Conservation (phyloP, 768 basidiomycete genomes). For the Inosperma sp. region DNA sequence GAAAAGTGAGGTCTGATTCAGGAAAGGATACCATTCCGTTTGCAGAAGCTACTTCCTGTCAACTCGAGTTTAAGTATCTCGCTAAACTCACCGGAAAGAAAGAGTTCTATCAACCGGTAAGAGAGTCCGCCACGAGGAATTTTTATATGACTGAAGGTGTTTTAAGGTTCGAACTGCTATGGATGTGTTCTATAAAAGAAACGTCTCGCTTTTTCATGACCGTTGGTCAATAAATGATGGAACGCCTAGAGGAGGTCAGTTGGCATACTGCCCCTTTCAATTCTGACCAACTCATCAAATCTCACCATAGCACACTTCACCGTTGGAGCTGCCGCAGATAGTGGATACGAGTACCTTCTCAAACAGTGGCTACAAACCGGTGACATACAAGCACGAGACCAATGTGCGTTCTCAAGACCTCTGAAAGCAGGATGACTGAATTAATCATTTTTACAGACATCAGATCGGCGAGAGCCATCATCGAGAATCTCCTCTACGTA, state of each 20-base stretch:
- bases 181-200: conserved; percentile 32
- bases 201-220: conserved; percentile 31
- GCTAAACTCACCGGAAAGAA: conserved; percentile 59
- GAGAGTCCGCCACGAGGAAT: neutral
- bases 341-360: conserved; percentile 64
- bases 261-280: no score
- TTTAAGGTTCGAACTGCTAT: conserved; percentile 35
- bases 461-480: conserved; percentile 47
- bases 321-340: conserved; percentile 46
- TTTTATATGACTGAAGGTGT: neutral
- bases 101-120: conserved; percentile 41
- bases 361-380: conserved; percentile 58
- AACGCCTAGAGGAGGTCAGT: conserved; percentile 16
- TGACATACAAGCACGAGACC: conserved; percentile 42
- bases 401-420: conserved; percentile 43
- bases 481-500: conserved; percentile 53
- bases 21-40: conserved; percentile 24
- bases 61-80: conserved; percentile 75
- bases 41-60: conserved; percentile 47
- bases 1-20: conserved; percentile 20
- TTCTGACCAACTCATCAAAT: no score
- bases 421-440: conserved; percentile 20
- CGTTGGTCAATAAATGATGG: conserved; percentile 28
- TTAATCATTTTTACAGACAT: conserved; percentile 35
- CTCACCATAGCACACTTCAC: conserved; percentile 37